Base-by-base conservation (phyloP, 208 protist species). In the Leishmania guyanensis region DNA sequence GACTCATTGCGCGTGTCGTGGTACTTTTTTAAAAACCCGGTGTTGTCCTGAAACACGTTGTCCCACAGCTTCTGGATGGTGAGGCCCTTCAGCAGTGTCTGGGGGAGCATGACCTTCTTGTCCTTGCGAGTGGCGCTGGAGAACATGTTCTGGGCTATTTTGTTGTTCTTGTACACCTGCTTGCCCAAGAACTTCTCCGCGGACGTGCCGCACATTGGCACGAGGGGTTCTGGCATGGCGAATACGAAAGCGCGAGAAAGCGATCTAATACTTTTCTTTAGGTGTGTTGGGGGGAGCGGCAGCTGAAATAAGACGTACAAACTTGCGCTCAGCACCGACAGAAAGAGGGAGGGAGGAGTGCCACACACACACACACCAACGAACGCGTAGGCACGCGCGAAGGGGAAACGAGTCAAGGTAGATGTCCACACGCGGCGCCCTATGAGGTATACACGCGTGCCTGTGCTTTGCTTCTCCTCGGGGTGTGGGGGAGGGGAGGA, bases 1-100 rank as follows among this genome's bases (percentile, higher is more conserved):
- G 86, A 89, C 80, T 94, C 93, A 29, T 90, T 92, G 4, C 93
- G 90, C 69, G 71, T 84, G 56, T 91, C 87, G 84, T 97, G 93
- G 78, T 95, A 97, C 56, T 83, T 85, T 70, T 89, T 84, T 5
- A 97, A 78, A 72, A 97, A 97, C 6, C 89, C 87, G 0, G 90
- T 89, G 75, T 86, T 84, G 72, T 95, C 86, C 29, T 91, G 78
- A 79, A 94, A 97, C 14, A 93, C 85, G 71, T 85, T 74, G 29
- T 90, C 87, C 92, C 93, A 97, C 60, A 97, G 78, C 60, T 88
- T 89, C 60, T 91, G 83, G 29, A 97, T 92, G 17, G 92, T 92
- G 62, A 95, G 90, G 2, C 92, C 92, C n/a, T 93, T 91, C 22
- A 97, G 62, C 36, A 74, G 62, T 0, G 89, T 94, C 22, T 81